Percentiles rank a stretch among this genome's conserved stretches.
Evolutionary conservation across 2,329 filamentous ascomycete species (phyloP).

Genomic region (Zalaria obscura): DNA sequence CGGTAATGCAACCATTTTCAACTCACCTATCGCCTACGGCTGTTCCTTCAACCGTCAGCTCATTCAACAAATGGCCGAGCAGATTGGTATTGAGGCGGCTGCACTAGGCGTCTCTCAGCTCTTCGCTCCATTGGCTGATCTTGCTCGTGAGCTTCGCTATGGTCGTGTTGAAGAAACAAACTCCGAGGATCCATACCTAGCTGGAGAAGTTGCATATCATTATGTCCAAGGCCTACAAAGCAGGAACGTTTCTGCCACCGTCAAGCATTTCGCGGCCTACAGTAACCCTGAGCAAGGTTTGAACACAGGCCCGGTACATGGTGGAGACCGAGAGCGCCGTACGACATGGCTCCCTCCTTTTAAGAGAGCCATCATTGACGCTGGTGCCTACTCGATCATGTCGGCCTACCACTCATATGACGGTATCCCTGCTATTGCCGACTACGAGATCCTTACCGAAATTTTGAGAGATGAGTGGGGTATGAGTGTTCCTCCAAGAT

Average conservation of each 20-base stretch:
- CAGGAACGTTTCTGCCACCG: slow-evolving; percentile 52
- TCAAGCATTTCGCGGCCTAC: slow-evolving; percentile 64
- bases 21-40: slow-evolving; percentile 58
- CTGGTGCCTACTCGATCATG: slow-evolving; percentile 55
- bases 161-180: slow-evolving; percentile 64
- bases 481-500: background rate
- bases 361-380: slow-evolving; percentile 58
- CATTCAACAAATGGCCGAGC: slow-evolving; percentile 50
- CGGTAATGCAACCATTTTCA: slow-evolving; percentile 64
- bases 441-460: slow-evolving; percentile 51
- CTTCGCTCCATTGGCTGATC: slow-evolving; percentile 56
- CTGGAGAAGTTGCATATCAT: slow-evolving; percentile 52
- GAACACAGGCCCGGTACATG: slow-evolving; percentile 49
- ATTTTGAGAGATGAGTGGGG: slow-evolving; percentile 58
- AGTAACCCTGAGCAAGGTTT: slow-evolving; percentile 57
- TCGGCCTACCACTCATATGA: slow-evolving; percentile 61
- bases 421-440: slow-evolving; percentile 51
- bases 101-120: slow-evolving; percentile 60
- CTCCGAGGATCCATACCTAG: slow-evolving; percentile 53
- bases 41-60: slow-evolving; percentile 56
- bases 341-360: slow-evolving; percentile 45
- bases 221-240: slow-evolving; percentile 48
- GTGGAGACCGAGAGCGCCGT: slow-evolving; percentile 39
- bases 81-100: slow-evolving; percentile 50
- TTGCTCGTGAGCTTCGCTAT: slow-evolving; percentile 57